Percentiles rank a stretch among this genome's conserved stretches.
Evolutionary conservation across 2,329 filamentous ascomycete species (phyloP).

Genomic region (Atkinsonella texensis): DNA sequence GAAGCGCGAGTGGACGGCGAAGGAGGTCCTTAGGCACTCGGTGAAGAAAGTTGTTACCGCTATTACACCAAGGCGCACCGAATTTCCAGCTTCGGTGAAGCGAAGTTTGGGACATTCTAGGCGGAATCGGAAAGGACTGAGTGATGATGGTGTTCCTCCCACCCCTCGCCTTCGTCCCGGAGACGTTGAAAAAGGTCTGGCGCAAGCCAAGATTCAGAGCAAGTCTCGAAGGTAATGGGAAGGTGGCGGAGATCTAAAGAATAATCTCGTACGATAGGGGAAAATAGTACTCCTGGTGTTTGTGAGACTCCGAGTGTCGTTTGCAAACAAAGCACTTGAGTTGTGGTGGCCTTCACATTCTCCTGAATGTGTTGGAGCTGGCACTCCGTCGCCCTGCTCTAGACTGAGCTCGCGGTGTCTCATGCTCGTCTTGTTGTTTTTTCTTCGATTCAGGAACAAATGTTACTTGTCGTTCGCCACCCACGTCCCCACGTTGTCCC

Average conservation of each 20-base stretch:
- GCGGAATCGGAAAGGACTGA: conserved; percentile 31
- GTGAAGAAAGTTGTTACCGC: conserved; percentile 48
- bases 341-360: conserved; percentile 31
- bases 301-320: conserved; percentile 5
- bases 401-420: conserved; percentile 20
- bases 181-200: conserved; percentile 48
- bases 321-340: conserved; percentile 8
- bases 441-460: conserved; percentile 53
- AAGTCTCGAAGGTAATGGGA: conserved; percentile 15
- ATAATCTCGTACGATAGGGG: background rate
- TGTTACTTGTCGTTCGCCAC: conserved; percentile 57
- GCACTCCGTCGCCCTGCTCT: conserved; percentile 51
- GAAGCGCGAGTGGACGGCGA: conserved; percentile 73
- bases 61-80: conserved; percentile 48
- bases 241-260: background rate
- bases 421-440: conserved; percentile 26
- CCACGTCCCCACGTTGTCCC: conserved; percentile 33
- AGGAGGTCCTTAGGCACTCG: conserved; percentile 58
- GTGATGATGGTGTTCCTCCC: conserved; percentile 43
- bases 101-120: conserved; percentile 19
- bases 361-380: conserved; percentile 63
- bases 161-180: conserved; percentile 41
- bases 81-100: conserved; percentile 48
- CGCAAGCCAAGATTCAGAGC: conserved; percentile 24
- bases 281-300: background rate